Evolutionary conservation across 2,329 filamentous ascomycete species (phyloP).

Genomic region (Karstenula rhodostoma): DNA sequence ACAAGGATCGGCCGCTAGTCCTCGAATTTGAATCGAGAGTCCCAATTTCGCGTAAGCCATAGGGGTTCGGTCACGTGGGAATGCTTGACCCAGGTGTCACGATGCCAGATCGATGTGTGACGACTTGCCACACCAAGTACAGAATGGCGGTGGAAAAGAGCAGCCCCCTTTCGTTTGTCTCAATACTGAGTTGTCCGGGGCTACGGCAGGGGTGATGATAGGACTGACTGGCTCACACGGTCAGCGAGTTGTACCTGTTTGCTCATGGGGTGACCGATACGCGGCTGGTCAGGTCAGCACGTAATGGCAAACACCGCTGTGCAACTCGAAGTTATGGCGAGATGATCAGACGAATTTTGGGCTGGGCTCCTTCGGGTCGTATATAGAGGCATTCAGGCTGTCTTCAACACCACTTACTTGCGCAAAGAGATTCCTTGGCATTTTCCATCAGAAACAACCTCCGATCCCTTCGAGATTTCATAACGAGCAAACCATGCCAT

Average conservation of each 20-base stretch:
- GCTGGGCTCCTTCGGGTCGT: background rate
- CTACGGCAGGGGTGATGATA: background rate
- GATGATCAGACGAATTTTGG: slow-evolving; percentile 14
- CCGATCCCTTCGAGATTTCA: background rate
- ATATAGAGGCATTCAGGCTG: slow-evolving; percentile 1
- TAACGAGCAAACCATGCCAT: background rate
- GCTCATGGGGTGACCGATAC: background rate
- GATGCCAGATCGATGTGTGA: background rate
- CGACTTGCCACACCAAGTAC: background rate
- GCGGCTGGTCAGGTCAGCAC: background rate
- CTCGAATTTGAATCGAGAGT: background rate
- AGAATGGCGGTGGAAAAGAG: background rate
- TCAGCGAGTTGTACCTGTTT: slow-evolving; percentile 3
- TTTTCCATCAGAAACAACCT: background rate
- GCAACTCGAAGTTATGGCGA: background rate
- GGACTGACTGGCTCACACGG: background rate
- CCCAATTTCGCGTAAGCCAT: background rate
- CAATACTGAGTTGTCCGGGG: background rate
- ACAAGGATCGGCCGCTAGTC: background rate
- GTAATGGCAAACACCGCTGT: slow-evolving; percentile 6
- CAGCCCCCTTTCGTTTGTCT: background rate
- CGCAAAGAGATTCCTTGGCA: background rate
- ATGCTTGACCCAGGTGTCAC: background rate
- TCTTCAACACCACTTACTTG: background rate
- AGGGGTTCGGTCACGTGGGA: background rate